Conservation (phyloP, 169 alveolate species). For the Theileria parva region DNA sequence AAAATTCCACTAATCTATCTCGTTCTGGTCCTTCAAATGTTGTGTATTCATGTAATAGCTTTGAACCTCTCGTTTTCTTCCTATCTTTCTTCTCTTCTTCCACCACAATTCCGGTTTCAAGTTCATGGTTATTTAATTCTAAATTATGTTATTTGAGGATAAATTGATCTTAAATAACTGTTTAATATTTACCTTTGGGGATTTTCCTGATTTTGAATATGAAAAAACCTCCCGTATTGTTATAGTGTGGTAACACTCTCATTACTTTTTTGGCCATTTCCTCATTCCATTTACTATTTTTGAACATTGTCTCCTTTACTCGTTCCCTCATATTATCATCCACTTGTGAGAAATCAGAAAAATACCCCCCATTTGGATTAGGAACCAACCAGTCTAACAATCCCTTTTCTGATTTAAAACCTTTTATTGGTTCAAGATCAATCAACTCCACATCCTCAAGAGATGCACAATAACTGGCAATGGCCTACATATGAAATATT, state of each 20-base stretch:
- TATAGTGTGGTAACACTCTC: constrained; percentile 92
- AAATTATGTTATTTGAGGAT: neutral
- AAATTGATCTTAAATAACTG: neutral
- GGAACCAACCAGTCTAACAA: constrained; percentile 69
- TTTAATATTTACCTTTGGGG: neutral
- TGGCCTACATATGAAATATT: constrained; percentile 41
- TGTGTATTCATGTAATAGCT: constrained; percentile 50
- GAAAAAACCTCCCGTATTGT: constrained; percentile 95
- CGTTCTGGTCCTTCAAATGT: neutral
- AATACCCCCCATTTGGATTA: constrained; percentile 59
- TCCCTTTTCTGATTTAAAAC: constrained; percentile 64
- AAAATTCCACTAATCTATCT: constrained; percentile 21
- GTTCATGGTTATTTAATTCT: neutral
- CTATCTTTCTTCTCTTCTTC: constrained; percentile 1
- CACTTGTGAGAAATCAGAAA: constrained; percentile 62
- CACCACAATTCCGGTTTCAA: neutral
- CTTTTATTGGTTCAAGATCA: constrained; percentile 51
- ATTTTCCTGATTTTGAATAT: constrained; percentile 71
- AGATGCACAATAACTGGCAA: constrained; percentile 66
- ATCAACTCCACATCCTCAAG: constrained; percentile 55
- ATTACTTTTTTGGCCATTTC: constrained; percentile 70
- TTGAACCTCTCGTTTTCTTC: constrained; percentile 32
- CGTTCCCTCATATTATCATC: constrained; percentile 68
- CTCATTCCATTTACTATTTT: constrained; percentile 41
- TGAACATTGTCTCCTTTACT: constrained; percentile 45